Evolutionary conservation across 306 rosid species (phyloP), one percentile per base, ranked within the genome.

Genomic region (Quercus gilva): DNA sequence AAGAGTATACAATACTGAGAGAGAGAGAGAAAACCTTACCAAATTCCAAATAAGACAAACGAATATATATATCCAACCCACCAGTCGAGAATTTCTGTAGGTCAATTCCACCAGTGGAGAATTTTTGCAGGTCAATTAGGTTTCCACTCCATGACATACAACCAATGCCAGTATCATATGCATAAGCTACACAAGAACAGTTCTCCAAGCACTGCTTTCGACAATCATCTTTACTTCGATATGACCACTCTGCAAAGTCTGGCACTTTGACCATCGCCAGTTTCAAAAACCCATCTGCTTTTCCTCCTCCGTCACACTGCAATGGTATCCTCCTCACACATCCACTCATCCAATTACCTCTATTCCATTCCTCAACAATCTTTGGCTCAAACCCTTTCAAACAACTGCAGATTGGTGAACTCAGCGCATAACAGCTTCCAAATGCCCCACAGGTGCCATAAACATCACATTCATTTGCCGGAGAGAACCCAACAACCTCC

Each of bases 211-310:
- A 86, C 9, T 15, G n/a, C 21, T 73, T 74, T 79, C 59, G 61
- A 55, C 89, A 83, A 1, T 1, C 9, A 4, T 74, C 84, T 0
- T 43, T 29, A 13, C 1, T 61, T 7, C 29, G 59, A 56, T 31
- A 41, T 0, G 74, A 7, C 33, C 35, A 18, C 26, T 82, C 72
- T 7, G 82, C 82, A 33, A 74, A 80, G 58, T 61, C 79, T 0
- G 90, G 97, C 53, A 87, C 78, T 80, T 90, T 89, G n/a, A 89
- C 69, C 61, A 33, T 78, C 17, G 45, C 63, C 8, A 87, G 6
- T 21, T 14, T 52, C 0, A 63, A 4, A 82, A 84, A 92, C 3
- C 84, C 88, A 45, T 88, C 94, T 65, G 37, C 77, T 3, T 55
- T 7, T 3, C 26, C 37, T 17, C 11, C 11, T 37, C n/a, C 25